These are phyloP conservation scores for Tulasnella sp. DNA, from an alignment of 768 basidiomycete genomes.

Conservation along the genomic window DNA sequence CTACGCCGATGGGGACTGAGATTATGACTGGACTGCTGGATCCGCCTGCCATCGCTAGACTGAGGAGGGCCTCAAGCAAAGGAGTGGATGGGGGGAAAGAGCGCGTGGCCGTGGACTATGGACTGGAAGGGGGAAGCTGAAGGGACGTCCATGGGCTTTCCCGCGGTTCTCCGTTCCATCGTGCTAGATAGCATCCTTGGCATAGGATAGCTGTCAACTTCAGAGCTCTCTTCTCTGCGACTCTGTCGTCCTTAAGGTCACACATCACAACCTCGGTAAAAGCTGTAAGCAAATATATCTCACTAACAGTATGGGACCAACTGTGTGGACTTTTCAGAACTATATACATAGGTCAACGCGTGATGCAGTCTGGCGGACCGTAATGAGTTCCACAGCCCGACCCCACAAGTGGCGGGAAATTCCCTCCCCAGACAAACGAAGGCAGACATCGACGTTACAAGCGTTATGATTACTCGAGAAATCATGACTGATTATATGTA, in stretches of 20 bases:
- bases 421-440: background rate
- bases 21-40: background rate
- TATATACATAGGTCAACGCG: background rate
- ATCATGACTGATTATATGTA: background rate
- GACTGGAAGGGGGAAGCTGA: background rate
- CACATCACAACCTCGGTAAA: background rate
- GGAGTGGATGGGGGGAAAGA: background rate
- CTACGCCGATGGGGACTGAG: background rate
- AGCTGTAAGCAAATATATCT: background rate
- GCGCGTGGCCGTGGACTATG: background rate
- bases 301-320: background rate
- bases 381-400: background rate
- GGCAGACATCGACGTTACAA: background rate
- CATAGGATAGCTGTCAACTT: no score
- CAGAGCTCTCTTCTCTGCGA: background rate
- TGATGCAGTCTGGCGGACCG: background rate
- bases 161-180: no score
- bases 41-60: background rate
- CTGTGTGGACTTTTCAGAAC: background rate
- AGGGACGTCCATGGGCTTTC: no score
- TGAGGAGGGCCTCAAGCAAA: background rate
- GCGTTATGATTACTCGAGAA: background rate
- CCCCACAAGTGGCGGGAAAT: background rate
- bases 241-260: background rate
- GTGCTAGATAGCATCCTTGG: background rate